Evolutionary conservation across 2,329 filamentous ascomycete species (phyloP).

Genomic region (Pleoardoris graminearum): DNA sequence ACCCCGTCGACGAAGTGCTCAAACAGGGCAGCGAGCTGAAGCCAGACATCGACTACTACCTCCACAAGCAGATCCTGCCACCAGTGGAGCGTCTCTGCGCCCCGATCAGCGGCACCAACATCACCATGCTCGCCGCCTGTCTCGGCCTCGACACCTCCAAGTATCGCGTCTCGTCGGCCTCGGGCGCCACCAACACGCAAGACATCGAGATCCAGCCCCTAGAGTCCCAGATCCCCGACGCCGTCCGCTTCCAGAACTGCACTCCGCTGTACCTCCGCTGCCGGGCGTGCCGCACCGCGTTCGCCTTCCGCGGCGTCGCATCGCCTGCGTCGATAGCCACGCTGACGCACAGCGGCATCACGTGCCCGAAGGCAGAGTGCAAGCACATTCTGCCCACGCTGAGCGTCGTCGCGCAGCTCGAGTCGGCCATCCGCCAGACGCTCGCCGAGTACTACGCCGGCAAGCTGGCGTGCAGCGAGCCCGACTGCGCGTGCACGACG

Average conservation of each 20-base stretch:
- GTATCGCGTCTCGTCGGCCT: constrained; percentile 71
- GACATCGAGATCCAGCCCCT: constrained; percentile 72
- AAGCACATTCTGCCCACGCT: constrained; percentile 67
- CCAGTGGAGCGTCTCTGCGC: constrained; percentile 97
- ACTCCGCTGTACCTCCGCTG: constrained; percentile 77
- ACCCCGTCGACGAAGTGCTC: constrained; percentile 80
- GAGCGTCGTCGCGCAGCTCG: constrained; percentile 82
- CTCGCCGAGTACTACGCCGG: constrained; percentile 88
- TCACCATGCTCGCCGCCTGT: constrained; percentile 86
- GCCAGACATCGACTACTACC: constrained; percentile 96
- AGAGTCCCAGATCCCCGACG: constrained; percentile 91
- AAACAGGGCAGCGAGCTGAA: constrained; percentile 75
- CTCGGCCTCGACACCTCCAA: constrained; percentile 88
- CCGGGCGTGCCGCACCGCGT: constrained; percentile 73
- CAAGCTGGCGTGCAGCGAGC: constrained; percentile 88
- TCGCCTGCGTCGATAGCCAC: constrained; percentile 26
- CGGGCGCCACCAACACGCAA: constrained; percentile 49
- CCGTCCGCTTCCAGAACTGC: constrained; percentile 79
- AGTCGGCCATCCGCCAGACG: constrained; percentile 77
- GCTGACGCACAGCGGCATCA: constrained; percentile 74
- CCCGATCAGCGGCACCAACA: constrained; percentile 90
- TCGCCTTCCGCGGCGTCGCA: constrained; percentile 75
- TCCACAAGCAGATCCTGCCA: constrained; percentile 97
- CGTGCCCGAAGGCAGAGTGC: constrained; percentile 69
- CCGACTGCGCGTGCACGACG: constrained; percentile 82